Percentiles rank a stretch among this genome's conserved stretches.
Evolutionary conservation across 1,139 yeast species (phyloP).

Genomic region (Yamadazyma triangularis): DNA sequence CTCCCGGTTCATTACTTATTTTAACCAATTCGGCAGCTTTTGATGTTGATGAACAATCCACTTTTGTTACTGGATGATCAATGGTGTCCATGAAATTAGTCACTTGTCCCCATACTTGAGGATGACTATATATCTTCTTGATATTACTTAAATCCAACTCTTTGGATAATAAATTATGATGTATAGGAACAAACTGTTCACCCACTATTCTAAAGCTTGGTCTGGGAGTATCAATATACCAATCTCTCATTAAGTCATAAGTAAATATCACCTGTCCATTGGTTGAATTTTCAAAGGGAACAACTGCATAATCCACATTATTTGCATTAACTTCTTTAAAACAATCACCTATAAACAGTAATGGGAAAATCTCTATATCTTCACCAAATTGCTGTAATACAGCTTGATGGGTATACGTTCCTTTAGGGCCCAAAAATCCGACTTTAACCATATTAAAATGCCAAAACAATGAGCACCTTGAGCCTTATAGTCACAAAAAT

Average conservation of each 20-base stretch:
- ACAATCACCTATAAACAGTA: slow-evolving; percentile 56
- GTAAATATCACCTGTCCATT: slow-evolving; percentile 91
- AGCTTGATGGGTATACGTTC: slow-evolving; percentile 91
- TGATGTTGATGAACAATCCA: slow-evolving; percentile 78
- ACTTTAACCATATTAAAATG: slow-evolving; percentile 27
- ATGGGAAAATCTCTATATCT: slow-evolving; percentile 39
- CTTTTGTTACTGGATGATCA: slow-evolving; percentile 35
- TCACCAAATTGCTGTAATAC: slow-evolving; percentile 69
- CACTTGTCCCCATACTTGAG: slow-evolving; percentile 98
- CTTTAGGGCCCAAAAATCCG: slow-evolving; percentile 82
- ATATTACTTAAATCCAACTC: slow-evolving; percentile 37
- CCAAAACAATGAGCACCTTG: not conserved
- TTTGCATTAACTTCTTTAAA: slow-evolving; percentile 47
- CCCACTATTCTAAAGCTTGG: slow-evolving; percentile 53
- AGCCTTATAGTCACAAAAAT: not conserved
- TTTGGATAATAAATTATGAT: slow-evolving; percentile 67
- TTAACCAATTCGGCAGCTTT: slow-evolving; percentile 70
- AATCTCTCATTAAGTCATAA: slow-evolving; percentile 72
- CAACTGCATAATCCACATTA: slow-evolving; percentile 66
- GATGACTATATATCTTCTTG: slow-evolving; percentile 75
- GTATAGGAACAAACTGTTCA: slow-evolving; percentile 79
- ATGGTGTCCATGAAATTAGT: slow-evolving; percentile 44
- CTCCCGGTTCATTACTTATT: slow-evolving; percentile 29
- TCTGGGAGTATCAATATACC: slow-evolving; percentile 28
- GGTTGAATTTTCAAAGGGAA: slow-evolving; percentile 91